Evolutionary conservation across 2,329 filamentous ascomycete genomes (phyloP), one percentile per base, ranked within the genome.

Genomic region (Cladosporium cucumerinum): DNA sequence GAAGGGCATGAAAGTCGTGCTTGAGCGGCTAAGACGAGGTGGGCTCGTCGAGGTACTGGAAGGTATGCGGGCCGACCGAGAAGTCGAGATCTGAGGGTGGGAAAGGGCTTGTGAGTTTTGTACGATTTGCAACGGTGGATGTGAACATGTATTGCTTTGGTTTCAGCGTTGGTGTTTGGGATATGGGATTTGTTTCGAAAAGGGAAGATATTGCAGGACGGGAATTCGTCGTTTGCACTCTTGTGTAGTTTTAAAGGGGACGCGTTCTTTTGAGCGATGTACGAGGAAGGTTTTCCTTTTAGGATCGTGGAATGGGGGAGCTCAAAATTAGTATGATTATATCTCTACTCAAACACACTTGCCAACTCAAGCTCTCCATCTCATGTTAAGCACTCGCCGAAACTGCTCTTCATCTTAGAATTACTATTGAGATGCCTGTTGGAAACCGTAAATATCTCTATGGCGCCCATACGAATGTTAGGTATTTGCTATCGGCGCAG

Each of bases 1-100:
- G 58, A 89, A 93, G 75, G 91, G 91, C 57, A 94, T 95, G 91
- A 87, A 86, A 64, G 86, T 93, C 43, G 91, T 95, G 10, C 82
- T 95, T 25, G 89, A 93, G 77, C 82, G 91, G 57, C 76, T 91
- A 73, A 81, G 89, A 62, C 81, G 82, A 65, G 88, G 88, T 46
- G 89, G 89, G 0, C 79, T 91, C 21, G 86, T 89, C 18, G 87
- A 78, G 25, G 89, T 90, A n/a, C 78, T 91, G 32, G 88, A 90
- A 69, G 88, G 87, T 30, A 90, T 90, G 88, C 81, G 86, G 60
- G 79, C 81, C 70, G 88, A 90, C 72, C 81, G 75, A 12, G 75
- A 76, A 58, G 63, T 73, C 32, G 68, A 66, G 26, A 57, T 61
- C 32, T 61, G 48, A 64, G n/a, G 25, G 10, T 23, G 51, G 16